phyloP scores from a whole-genome alignment of 1,139 yeast species.

The Taphrina pruni region DNA sequence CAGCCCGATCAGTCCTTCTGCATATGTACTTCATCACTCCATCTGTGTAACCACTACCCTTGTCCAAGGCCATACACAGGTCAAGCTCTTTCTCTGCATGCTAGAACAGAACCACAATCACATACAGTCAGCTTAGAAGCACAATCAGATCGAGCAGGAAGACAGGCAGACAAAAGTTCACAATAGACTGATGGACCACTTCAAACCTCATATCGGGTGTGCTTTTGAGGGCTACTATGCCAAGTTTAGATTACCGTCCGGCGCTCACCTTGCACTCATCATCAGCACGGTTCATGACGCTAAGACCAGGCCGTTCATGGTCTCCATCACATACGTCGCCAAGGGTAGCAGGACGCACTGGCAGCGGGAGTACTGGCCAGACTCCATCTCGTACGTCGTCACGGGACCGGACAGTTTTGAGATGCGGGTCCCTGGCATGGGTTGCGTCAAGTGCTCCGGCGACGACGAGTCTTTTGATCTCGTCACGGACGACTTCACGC shows the following conservation, averaged over 20 bases:
- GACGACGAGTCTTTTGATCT: constrained; percentile 3
- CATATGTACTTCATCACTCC: too few species aligned
- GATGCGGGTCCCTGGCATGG: constrained; percentile 25
- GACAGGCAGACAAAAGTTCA: neutral
- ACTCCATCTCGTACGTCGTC: neutral
- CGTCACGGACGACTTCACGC: constrained; percentile 5
- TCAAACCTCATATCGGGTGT: constrained; percentile 15
- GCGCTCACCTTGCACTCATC: constrained; percentile 34
- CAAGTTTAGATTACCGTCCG: constrained; percentile 32
- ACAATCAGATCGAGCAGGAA: neutral
- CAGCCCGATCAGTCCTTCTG: too few species aligned
- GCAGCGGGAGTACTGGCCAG: constrained; percentile 32
- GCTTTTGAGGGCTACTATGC: constrained; percentile 38
- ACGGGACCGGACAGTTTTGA: constrained; percentile 5
- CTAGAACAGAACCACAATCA: too few species aligned
- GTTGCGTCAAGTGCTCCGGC: constrained; percentile 15
- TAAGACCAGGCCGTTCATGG: constrained; percentile 16
- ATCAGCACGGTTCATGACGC: constrained; percentile 30
- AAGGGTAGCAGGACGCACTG: constrained; percentile 16
- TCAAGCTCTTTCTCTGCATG: too few species aligned
- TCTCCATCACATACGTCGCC: constrained; percentile 34
- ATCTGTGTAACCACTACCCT: too few species aligned
- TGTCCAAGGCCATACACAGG: too few species aligned
- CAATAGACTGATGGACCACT: constrained; percentile 10
- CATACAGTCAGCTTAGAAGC: neutral